These are phyloP conservation scores for Chamaecrista fasciculata DNA, from an alignment of 306 rosid genomes.

Conservation along the genomic window DNA sequence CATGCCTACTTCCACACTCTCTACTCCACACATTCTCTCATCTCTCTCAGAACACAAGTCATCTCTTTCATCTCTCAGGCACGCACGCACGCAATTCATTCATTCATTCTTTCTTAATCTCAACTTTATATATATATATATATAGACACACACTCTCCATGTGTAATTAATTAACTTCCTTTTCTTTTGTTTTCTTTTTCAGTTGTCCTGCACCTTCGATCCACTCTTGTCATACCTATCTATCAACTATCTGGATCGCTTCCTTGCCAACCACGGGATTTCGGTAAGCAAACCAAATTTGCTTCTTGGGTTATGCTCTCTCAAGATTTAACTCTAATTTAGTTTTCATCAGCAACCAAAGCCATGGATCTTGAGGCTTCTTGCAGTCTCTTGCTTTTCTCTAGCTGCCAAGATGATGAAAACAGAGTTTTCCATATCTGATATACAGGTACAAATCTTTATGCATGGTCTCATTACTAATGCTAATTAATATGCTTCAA, in stretches of 20 bases:
- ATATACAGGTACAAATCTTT: conserved; percentile 48
- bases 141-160: too few relatives aligned
- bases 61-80: conserved; percentile 58
- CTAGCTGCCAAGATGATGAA: conserved; percentile 72
- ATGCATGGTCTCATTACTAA: too few relatives aligned
- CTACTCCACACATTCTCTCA: conserved; percentile 32
- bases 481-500: not conserved
- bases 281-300: conserved; percentile 42
- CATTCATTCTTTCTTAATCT: not conserved
- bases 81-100: not conserved
- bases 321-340: conserved; percentile 31
- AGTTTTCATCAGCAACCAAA: conserved; percentile 53
- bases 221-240: conserved; percentile 60
- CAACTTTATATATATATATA: not conserved
- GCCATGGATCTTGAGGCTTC: conserved; percentile 67
- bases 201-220: conserved; percentile 51
- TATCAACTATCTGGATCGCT: conserved; percentile 66
- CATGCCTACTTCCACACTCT: conserved; percentile 48
- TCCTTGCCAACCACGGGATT: conserved; percentile 51
- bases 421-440: conserved; percentile 41
- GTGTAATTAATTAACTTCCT: too few relatives aligned
- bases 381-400: conserved; percentile 72
- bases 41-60: conserved; percentile 49
- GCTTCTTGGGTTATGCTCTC: not conserved
- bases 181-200: not conserved